These are phyloP conservation scores for Sclerospora graminicola DNA, from an alignment of 352 stramenopile species.

Conservation along the genomic window DNA sequence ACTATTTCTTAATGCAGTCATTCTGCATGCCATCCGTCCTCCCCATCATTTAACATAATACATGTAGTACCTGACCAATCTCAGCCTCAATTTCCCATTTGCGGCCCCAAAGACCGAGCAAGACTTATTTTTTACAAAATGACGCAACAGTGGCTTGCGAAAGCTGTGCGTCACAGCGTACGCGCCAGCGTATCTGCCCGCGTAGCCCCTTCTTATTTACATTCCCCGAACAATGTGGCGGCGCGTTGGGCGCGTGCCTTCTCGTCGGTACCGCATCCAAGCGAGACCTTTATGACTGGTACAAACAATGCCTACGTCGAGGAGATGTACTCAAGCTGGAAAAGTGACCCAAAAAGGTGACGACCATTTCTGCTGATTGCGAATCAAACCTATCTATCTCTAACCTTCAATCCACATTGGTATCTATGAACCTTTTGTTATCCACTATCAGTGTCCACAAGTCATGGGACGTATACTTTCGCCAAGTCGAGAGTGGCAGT, in stretches of 20 bases:
- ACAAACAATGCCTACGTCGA: conserved; percentile 95
- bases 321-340: conserved; percentile 94
- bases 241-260: conserved; percentile 35
- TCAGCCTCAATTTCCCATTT: conserved; percentile 23
- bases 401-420: not conserved
- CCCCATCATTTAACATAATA: conserved; percentile 7
- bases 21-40: conserved; percentile 3
- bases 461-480: conserved; percentile 84
- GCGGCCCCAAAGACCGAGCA: conserved; percentile 5
- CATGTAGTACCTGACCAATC: conserved; percentile 7
- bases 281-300: conserved; percentile 90
- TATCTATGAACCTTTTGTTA: conserved; percentile 1
- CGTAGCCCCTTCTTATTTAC: conserved; percentile 2
- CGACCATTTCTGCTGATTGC: not conserved
- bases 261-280: conserved; percentile 60
- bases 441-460: conserved; percentile 57
- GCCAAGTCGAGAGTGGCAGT: conserved; percentile 66
- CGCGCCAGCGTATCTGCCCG: conserved; percentile 20
- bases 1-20: no score
- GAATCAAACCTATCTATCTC: not conserved
- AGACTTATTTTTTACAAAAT: conserved; percentile 11
- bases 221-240: conserved; percentile 7
- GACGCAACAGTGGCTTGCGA: conserved; percentile 63
- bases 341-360: conserved; percentile 76
- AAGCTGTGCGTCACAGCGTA: conserved; percentile 39